Conservation (phyloP, 2,329 filamentous ascomycete species). For the Penicillium sp. region DNA sequence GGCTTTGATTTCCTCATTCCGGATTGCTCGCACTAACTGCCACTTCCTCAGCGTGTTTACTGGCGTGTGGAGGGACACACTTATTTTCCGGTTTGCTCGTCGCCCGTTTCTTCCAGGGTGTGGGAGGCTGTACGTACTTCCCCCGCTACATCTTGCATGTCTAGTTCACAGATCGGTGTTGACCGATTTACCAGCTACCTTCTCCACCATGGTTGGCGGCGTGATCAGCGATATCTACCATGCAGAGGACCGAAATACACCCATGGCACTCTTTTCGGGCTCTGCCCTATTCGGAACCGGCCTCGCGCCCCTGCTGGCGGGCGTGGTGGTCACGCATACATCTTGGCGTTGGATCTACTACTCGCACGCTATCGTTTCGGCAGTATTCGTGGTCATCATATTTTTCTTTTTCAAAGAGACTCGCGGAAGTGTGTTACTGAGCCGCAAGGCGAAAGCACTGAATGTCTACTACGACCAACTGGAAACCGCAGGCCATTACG, state of each 20-base stretch:
- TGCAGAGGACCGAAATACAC: conserved; percentile 77
- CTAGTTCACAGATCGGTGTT: neutral
- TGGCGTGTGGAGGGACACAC: conserved; percentile 72
- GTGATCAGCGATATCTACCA: conserved; percentile 87
- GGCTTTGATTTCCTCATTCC: neutral
- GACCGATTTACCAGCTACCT: conserved; percentile 51
- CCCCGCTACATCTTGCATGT: neutral
- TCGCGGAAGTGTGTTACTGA: conserved; percentile 77
- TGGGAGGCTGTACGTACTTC: conserved; percentile 67
- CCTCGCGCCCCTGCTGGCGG: conserved; percentile 72
- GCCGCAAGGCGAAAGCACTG: conserved; percentile 71
- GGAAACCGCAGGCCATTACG: conserved; percentile 66
- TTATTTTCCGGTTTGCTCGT: conserved; percentile 75
- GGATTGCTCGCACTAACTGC: conserved; percentile 7
- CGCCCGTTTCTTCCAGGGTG: conserved; percentile 75
- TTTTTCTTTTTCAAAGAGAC: conserved; percentile 79
- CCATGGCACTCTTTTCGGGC: conserved; percentile 89
- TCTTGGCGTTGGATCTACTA: conserved; percentile 90
- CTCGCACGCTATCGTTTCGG: conserved; percentile 75
- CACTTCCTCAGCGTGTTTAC: conserved; percentile 58
- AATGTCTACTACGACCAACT: conserved; percentile 80
- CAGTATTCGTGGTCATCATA: conserved; percentile 66
- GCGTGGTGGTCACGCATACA: conserved; percentile 69
- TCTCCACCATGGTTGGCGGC: conserved; percentile 90
- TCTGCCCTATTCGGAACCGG: conserved; percentile 79